Evolutionary conservation across 2,329 filamentous ascomycete species (phyloP).

Genomic region (Trichophyton simii): DNA sequence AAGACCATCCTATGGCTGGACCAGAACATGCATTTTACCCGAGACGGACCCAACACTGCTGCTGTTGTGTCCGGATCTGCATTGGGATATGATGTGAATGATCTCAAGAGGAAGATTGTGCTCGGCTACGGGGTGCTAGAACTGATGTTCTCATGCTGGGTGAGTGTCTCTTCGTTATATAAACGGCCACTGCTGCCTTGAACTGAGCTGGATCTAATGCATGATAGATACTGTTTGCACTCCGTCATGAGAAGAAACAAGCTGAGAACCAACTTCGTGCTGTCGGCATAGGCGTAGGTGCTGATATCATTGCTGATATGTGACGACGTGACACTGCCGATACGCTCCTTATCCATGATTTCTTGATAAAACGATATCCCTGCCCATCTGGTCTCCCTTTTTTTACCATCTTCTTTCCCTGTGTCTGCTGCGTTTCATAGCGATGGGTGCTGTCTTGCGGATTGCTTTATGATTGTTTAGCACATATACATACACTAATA

Average conservation of each 20-base stretch:
- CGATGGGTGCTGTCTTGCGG: not conserved
- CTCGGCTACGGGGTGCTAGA: slow-evolving; percentile 80
- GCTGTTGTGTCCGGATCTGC: not conserved
- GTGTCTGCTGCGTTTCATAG: not conserved
- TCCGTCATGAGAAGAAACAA: not conserved
- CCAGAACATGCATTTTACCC: not conserved
- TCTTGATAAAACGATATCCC: not conserved
- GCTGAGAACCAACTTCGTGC: not conserved
- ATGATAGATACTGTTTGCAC: slow-evolving; percentile 3
- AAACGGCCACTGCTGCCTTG: too few relatives aligned
- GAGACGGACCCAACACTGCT: not conserved
- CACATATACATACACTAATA: not conserved
- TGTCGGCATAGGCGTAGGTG: not conserved
- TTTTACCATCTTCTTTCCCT: not conserved
- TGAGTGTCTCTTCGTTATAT: slow-evolving; percentile 23
- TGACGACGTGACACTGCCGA: not conserved
- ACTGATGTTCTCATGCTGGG: slow-evolving; percentile 78
- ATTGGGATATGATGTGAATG: slow-evolving; percentile 38
- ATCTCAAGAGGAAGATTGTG: slow-evolving; percentile 69
- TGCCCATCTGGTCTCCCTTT: not conserved
- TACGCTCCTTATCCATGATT: not conserved
- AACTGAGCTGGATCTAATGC: not conserved
- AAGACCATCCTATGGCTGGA: not conserved
- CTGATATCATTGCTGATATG: not conserved
- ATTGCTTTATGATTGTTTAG: not conserved